Base-by-base conservation (phyloP, 2,329 filamentous ascomycete genomes). In the Colletotrichum truncatum region DNA sequence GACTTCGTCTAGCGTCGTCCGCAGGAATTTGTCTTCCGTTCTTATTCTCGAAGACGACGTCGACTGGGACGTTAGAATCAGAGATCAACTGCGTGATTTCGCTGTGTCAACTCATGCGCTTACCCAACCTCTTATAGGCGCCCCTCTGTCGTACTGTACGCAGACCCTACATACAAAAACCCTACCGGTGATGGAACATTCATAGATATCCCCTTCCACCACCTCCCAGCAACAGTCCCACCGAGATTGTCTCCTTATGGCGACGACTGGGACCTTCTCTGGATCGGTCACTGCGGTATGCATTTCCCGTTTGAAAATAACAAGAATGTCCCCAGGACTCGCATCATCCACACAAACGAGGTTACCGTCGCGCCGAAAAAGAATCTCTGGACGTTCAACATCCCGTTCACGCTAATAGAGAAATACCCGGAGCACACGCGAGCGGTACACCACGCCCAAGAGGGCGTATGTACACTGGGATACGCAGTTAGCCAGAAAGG, bases 41-140 rank as follows among this genome's bases (percentile, higher is more conserved):
- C 73, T 88, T 2, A 83, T 87, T 28, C 71, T 88, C 25, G 86
- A 88, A 69, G 85, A 88, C 69, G 85, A 88, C 62, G 78, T 81
- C 16, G 85, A 88, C 73, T 88, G 85, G 86, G 85, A 88, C 61
- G 72, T 87, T 12, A 75, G 78, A 0, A 71, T 88, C 30, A 82
- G 82, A 30, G 53, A 73, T 0, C 85, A 88, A 68, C 77, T 87
- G 14, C 75, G 69, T 25, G 66, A 74, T 45, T 79, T 83, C 39
- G 78, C 81, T 1, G 68, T 70, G 21, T 77, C 79, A 0, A 74
- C 76, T 4, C 74, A 72, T 12, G 74, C 73, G 0, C 76, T 78
- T 41, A 73, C 71, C 3, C 77, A 80, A 55, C 76, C 77, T 4
- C 46, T 71, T 3, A 25, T 34, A 8, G 56, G 62, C 16, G 25